These are phyloP conservation scores for Termitomyces sp. DNA, from an alignment of 768 basidiomycete species.

Conservation along the genomic window DNA sequence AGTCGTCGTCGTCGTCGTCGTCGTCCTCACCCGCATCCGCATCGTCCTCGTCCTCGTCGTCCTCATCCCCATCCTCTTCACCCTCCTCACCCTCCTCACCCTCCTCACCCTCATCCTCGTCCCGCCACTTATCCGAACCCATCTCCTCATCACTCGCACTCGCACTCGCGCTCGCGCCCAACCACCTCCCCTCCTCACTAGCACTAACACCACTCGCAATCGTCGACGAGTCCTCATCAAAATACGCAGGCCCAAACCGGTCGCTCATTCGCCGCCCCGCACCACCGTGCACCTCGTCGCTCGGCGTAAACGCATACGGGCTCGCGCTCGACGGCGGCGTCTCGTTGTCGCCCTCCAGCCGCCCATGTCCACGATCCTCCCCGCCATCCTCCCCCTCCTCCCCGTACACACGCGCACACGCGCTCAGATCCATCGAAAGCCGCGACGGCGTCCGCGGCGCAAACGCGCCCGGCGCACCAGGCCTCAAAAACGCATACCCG, in stretches of 20 bases:
- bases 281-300: background rate
- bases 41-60: conserved; percentile 9
- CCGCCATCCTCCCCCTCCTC: background rate
- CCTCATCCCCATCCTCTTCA: conserved; percentile 26
- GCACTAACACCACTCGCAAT: conserved; percentile 37
- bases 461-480: conserved; percentile 20
- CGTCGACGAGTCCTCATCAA: conserved; percentile 48
- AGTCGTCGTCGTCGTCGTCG: conserved; percentile 17
- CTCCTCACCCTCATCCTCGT: conserved; percentile 1
- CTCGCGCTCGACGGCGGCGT: background rate
- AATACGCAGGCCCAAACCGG: conserved; percentile 20
- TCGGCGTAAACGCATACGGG: background rate
- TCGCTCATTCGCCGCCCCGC: background rate
- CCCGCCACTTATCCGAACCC: conserved; percentile 23
- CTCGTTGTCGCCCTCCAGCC: background rate
- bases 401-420: background rate
- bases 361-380: too few species aligned
- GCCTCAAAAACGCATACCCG: conserved; percentile 35
- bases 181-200: background rate
- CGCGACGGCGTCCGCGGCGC: conserved; percentile 13
- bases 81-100: conserved; percentile 5
- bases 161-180: conserved; percentile 2
- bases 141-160: conserved; percentile 3
- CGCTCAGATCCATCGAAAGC: conserved; percentile 3
- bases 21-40: conserved; percentile 9